Percentiles rank a stretch among this genome's conserved stretches.
Conservation (phyloP, 257 asterid species). For the Dorcoceras hygrometricum region DNA sequence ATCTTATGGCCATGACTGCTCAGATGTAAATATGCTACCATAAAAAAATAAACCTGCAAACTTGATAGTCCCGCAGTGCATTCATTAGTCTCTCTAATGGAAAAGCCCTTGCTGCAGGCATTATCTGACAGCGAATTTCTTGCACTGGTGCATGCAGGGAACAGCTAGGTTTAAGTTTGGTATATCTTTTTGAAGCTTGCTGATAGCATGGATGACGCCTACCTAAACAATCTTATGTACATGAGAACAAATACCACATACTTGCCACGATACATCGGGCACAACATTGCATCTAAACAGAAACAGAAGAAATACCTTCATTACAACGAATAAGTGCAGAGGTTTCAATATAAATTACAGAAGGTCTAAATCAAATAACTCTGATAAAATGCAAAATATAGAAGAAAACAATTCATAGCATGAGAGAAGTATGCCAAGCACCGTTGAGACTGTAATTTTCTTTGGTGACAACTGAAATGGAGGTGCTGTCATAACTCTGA, state of each 20-base stretch:
- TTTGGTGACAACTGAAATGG: slow-evolving; percentile 85
- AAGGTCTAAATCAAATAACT: not conserved
- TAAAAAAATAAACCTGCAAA: slow-evolving; percentile 49
- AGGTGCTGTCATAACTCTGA: slow-evolving; percentile 70
- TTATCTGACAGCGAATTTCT: slow-evolving; percentile 92
- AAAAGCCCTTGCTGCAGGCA: slow-evolving; percentile 99
- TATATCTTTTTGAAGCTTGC: slow-evolving; percentile 71
- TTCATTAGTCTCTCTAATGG: slow-evolving; percentile 87
- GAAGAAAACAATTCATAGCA: not conserved
- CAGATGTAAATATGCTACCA: slow-evolving; percentile 7
- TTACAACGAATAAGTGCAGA: not conserved
- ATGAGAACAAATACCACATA: not conserved
- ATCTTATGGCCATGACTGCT: slow-evolving; percentile 3
- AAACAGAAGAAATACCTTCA: not conserved
- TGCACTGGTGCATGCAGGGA: slow-evolving; percentile 96
- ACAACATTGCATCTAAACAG: not conserved
- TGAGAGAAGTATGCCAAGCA: slow-evolving; percentile 27
- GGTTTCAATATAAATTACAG: slow-evolving; percentile 1
- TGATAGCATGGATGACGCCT: slow-evolving; percentile 84
- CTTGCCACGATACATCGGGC: not conserved
- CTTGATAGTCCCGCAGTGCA: slow-evolving; percentile 70
- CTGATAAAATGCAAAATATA: not conserved
- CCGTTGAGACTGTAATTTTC: slow-evolving; percentile 92
- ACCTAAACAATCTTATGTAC: slow-evolving; percentile 44
- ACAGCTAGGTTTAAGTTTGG: slow-evolving; percentile 89